phyloP scores from a whole-genome alignment of 2,329 filamentous ascomycete species.

The Xylariaceae sp. region DNA sequence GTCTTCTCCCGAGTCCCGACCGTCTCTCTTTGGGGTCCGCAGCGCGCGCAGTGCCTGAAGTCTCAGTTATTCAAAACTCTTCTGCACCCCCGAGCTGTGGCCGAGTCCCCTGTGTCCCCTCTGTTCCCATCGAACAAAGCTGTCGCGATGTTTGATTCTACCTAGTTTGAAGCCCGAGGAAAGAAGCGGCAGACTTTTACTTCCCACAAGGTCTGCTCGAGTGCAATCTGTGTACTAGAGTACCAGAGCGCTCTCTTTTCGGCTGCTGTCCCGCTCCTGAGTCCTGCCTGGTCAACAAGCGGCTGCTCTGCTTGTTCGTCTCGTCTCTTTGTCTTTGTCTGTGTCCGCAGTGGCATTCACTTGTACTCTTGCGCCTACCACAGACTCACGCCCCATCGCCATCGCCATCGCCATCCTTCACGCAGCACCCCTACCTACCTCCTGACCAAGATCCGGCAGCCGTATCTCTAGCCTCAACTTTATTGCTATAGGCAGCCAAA shows the following conservation, averaged over 20 bases:
- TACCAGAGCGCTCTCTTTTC: conserved; percentile 19
- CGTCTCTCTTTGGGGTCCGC: conserved; percentile 22
- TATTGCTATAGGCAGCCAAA: neutral
- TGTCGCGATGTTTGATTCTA: conserved; percentile 52
- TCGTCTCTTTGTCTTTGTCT: too few relatives aligned
- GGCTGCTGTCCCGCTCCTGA: conserved; percentile 15
- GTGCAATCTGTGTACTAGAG: conserved; percentile 28
- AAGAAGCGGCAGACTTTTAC: conserved; percentile 43
- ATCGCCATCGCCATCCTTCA: conserved; percentile 7
- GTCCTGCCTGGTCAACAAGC: neutral
- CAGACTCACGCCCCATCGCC: conserved; percentile 10
- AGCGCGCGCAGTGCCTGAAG: conserved; percentile 18
- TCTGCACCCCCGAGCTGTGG: conserved; percentile 32
- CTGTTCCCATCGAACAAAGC: conserved; percentile 45
- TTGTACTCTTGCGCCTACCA: conserved; percentile 45
- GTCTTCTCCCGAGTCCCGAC: conserved; percentile 21
- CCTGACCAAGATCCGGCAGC: conserved; percentile 12
- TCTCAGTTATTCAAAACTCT: conserved; percentile 34
- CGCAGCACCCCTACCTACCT: neutral
- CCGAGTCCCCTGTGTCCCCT: conserved; percentile 35
- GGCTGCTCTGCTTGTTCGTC: conserved; percentile 7
- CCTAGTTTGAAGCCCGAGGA: conserved; percentile 48
- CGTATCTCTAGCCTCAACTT: conserved; percentile 20
- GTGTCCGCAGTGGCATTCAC: conserved; percentile 47
- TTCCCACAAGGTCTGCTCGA: conserved; percentile 48